Evolutionary conservation across 306 rosid species (phyloP), one percentile per base, ranked within the genome.

Genomic region (Malus sylvestris): DNA sequence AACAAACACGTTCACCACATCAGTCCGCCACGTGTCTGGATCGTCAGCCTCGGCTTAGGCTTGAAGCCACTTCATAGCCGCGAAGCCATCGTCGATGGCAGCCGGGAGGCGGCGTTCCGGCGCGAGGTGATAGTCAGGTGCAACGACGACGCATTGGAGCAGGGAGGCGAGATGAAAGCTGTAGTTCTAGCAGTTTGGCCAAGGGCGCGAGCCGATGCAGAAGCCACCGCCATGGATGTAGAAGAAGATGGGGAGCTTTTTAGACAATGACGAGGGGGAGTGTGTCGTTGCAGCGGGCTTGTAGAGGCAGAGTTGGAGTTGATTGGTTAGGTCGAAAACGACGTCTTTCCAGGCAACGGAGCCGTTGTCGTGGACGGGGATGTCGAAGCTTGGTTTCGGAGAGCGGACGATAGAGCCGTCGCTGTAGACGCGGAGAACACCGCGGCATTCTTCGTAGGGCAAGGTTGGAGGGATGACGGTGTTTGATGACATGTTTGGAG

Each of bases 201-300:
- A 93, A 2, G 96, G 44, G 19, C 96, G 96, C 1, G 98, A 93
- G 84, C 98, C 93, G 84, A 93, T 93, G 78, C 97, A 91, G 69
- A 93, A 93, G 77, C 98, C 97, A 22, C 98, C 98, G 2, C 98
- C 97, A 32, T 91, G 98, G 51, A 93, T 78, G 81, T 93, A 91
- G 76, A 72, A 93, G 65, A 91, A 86, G 20, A 93, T 8, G 0
- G 98, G 96, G 46, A 93, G 91, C 80, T 80, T 63, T 29, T 30
- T 63, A 11, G n/a, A 6, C 12, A n/a, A 16, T 22, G 68, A 35
- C 40, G 40, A 35, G 8, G 40, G 2, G 40, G 40, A n/a, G 14
- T 42, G 25, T 1, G 79, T 46, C 3, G 52, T 14, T 51, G 38
- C 55, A 0, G 87, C 79, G 1, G 96, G 98, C 83, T 87, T 90